Evolutionary conservation across 208 protist genomes (phyloP).

Genomic region (Phytomonas francai): DNA sequence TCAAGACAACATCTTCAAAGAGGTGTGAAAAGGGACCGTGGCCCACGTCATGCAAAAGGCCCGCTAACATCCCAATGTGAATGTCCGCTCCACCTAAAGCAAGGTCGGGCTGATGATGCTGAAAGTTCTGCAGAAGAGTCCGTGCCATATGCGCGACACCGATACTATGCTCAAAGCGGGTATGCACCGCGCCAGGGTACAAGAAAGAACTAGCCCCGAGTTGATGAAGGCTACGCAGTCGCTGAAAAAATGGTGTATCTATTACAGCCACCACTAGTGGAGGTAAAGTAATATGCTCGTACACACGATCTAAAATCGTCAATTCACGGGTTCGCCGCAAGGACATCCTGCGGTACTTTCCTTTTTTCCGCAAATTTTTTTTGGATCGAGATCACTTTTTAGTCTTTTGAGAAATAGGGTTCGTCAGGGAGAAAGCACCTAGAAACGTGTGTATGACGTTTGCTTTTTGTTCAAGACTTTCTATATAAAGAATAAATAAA

Average conservation of each 20-base stretch:
- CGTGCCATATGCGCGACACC: constrained; percentile 91
- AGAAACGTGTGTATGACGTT: neutral
- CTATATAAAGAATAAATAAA: neutral
- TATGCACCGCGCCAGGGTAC: constrained; percentile 93
- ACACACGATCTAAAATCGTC: constrained; percentile 86
- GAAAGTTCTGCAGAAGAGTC: constrained; percentile 68
- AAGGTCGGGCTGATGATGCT: constrained; percentile 86
- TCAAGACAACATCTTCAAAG: constrained; percentile 90
- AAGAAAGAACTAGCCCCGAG: constrained; percentile 91
- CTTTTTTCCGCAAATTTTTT: neutral
- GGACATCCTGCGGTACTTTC: constrained; percentile 17
- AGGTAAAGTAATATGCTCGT: constrained; percentile 90
- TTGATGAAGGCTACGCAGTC: constrained; percentile 93
- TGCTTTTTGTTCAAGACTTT: neutral
- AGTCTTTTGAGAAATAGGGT: neutral
- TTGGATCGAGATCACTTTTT: neutral
- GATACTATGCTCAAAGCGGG: constrained; percentile 95
- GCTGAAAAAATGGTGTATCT: constrained; percentile 95
- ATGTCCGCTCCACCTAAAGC: constrained; percentile 82
- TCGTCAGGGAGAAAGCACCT: neutral
- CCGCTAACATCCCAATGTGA: constrained; percentile 85
- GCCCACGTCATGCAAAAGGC: constrained; percentile 94
- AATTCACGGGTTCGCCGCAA: constrained; percentile 33
- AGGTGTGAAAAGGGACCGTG: constrained; percentile 96
- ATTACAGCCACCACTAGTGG: constrained; percentile 80